phyloP scores from a whole-genome alignment of 2,329 filamentous ascomycete species.

The Geoglossum cookeanum region DNA sequence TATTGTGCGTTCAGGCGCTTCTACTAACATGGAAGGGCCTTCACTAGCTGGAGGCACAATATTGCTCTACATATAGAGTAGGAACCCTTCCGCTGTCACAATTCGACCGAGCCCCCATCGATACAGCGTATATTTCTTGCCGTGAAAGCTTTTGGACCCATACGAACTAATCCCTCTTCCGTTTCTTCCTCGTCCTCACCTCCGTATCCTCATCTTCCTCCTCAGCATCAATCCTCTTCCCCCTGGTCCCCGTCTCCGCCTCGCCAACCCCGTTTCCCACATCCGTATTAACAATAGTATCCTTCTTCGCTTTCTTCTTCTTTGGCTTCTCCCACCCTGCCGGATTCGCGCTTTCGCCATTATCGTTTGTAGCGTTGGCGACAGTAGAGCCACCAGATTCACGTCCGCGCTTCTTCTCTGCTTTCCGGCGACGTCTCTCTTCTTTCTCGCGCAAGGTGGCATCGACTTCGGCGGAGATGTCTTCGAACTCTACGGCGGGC shows the following conservation, averaged over 20 bases:
- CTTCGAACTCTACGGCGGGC: constrained; percentile 19
- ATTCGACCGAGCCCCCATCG: too few relatives aligned
- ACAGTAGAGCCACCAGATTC: constrained; percentile 9
- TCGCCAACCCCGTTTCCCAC: not conserved
- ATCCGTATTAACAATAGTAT: not conserved
- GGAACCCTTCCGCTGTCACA: too few relatives aligned
- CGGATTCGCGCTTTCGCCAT: constrained; percentile 3
- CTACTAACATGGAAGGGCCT: too few relatives aligned
- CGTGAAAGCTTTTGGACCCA: too few relatives aligned
- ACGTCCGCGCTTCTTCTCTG: constrained; percentile 23
- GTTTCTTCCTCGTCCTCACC: not conserved
- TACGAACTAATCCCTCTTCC: not conserved
- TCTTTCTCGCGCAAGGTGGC: constrained; percentile 24
- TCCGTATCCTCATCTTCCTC: constrained; percentile 1
- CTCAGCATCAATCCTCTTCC: not conserved
- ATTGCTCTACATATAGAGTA: too few relatives aligned
- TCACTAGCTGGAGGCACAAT: too few relatives aligned
- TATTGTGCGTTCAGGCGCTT: too few relatives aligned
- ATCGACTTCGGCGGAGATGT: constrained; percentile 27
- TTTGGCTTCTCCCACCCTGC: not conserved
- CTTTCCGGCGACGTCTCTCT: constrained; percentile 15
- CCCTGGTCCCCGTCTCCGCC: not conserved
- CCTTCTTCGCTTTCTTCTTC: not conserved
- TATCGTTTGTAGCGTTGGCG: constrained; percentile 7
- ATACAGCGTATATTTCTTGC: too few relatives aligned